Conservation (phyloP, 805 yeast genomes). For the Cyberlindnera maclurae region DNA sequence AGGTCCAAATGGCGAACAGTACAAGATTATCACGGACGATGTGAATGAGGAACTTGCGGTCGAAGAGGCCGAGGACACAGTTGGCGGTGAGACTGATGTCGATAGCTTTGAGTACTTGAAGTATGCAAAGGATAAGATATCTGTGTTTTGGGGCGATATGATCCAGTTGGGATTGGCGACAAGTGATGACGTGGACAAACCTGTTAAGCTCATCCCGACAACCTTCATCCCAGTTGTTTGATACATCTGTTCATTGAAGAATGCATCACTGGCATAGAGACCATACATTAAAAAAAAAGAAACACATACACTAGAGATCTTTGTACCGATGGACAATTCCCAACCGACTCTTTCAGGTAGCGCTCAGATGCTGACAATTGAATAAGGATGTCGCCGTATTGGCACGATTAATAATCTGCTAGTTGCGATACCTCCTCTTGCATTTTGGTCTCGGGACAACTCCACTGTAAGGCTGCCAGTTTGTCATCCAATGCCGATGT, state of each 20-base stretch:
- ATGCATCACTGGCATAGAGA: not conserved
- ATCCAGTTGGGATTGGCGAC: constrained; percentile 48
- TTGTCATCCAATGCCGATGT: too few relatives aligned
- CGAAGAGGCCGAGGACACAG: constrained; percentile 24
- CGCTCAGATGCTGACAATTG: too few relatives aligned
- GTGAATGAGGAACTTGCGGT: constrained; percentile 23
- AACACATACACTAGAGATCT: too few relatives aligned
- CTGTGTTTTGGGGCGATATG: constrained; percentile 69
- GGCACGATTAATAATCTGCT: too few relatives aligned
- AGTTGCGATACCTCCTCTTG: too few relatives aligned
- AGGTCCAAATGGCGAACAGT: constrained; percentile 54
- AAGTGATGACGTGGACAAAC: constrained; percentile 25
- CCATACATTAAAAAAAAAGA: too few relatives aligned
- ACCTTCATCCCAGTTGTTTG: constrained; percentile 11
- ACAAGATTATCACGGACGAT: constrained; percentile 25
- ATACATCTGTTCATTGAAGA: not conserved
- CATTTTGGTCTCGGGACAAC: too few relatives aligned
- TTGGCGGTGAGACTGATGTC: constrained; percentile 27
- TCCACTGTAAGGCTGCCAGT: too few relatives aligned
- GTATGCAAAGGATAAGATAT: constrained; percentile 71
- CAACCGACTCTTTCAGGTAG: too few relatives aligned
- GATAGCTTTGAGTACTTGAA: constrained; percentile 74
- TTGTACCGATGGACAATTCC: too few relatives aligned
- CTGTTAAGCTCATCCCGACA: constrained; percentile 29
- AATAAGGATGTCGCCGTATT: too few relatives aligned